Base-by-base conservation (phyloP, 495 filamentous ascomycete species). In the Bryoglossum gracile region DNA sequence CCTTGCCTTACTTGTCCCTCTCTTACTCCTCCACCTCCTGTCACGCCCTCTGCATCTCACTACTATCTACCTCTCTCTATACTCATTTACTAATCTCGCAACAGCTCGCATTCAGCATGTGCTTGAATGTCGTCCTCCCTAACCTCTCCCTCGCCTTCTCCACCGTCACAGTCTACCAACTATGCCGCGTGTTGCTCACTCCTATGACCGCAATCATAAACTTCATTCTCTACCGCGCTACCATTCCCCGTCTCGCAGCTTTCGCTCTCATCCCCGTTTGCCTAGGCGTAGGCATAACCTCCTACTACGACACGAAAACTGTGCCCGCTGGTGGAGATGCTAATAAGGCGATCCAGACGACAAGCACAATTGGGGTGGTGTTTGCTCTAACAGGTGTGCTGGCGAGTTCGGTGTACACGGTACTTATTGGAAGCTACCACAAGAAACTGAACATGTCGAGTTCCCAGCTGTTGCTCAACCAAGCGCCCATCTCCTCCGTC, bases 91-190 rank as follows among this genome's bases (percentile, higher is more conserved):
- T 51, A 42, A 51, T 37, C 3, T 5, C 40, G 3, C 13, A 1
- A 14, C 24, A 54, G 9, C 62, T 77, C 2, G 65, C 69, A 4
- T 59, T 66, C 17, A 64, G 70, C 43, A 77, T 76, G 70, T 67
- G 66, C 23, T 55, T 71, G 26, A 75, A 77, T 48, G 69, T 79
- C 22, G 66, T 78, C 19, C 61, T 77, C 23, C 72, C 71, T 34
- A 79, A 79, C 51, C 61, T 75, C 16, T 74, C 73, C 1, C 63
- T 79, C 10, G 72, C 74, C 34, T 67, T 70, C 48, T 75, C 73
- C 10, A 71, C 73, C 11, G 69, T 79, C 17, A 74, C 71, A 26
- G 76, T 77, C 51, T 77, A 79, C 47, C 75, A 79, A 52, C 69
- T 77, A 28, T 71, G 67, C 28, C 67, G 75, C 8, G 67, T 78